Percentiles rank a stretch among this genome's conserved stretches.
phyloP scores from a whole-genome alignment of 371 early-diverging fungal species.

The Mortierella sp. region DNA sequence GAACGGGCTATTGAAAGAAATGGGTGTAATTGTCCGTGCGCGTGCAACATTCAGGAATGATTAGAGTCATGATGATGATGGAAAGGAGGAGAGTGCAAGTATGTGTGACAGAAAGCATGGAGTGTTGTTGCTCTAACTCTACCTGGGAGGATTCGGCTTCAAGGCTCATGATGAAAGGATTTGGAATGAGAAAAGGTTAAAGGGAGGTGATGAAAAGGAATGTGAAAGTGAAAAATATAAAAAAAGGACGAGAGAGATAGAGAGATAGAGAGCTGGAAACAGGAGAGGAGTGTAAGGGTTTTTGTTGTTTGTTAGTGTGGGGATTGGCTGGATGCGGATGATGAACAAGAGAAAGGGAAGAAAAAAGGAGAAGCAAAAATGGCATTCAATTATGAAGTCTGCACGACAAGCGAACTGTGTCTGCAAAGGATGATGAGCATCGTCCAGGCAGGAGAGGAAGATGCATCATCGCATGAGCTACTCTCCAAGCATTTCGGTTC shows the following conservation, averaged over 20 bases:
- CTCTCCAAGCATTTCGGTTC: background rate
- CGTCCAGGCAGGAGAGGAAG: slow-evolving; percentile 17
- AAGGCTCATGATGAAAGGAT: slow-evolving; percentile 37
- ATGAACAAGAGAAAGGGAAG: background rate
- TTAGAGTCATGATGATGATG: background rate
- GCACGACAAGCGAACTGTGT: background rate
- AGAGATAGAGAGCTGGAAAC: background rate
- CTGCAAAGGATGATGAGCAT: slow-evolving; percentile 1
- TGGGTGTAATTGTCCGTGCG: background rate
- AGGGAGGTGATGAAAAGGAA: background rate
- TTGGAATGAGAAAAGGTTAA: background rate
- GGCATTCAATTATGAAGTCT: background rate
- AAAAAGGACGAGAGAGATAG: slow-evolving; percentile 3
- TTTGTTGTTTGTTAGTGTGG: background rate
- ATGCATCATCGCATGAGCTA: slow-evolving; percentile 32
- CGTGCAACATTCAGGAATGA: background rate
- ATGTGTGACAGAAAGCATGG: background rate
- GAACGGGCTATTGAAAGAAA: slow-evolving; percentile 59
- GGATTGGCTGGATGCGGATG: slow-evolving; percentile 3
- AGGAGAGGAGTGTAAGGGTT: slow-evolving; percentile 3
- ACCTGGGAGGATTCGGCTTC: slow-evolving; percentile 55
- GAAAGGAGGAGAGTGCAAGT: background rate
- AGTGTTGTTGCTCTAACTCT: slow-evolving; percentile 18
- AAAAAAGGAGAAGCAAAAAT: slow-evolving; percentile 5
- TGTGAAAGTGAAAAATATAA: background rate